Percentiles rank a stretch among this genome's conserved stretches.
Evolutionary conservation across 257 asterid species (phyloP).

Genomic region (Ajuga chamaepitys): DNA sequence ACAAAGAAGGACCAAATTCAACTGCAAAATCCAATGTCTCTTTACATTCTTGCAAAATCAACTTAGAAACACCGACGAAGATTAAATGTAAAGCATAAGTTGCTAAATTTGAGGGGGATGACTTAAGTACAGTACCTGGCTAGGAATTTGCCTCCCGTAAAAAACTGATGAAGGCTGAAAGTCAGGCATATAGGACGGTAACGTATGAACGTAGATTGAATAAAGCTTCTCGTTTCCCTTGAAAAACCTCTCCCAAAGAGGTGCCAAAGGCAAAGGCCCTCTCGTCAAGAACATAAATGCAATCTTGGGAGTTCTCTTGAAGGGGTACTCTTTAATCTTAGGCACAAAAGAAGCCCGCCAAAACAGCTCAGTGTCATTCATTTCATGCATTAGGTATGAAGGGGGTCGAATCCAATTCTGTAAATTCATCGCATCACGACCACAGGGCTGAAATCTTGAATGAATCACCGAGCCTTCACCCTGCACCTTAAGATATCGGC

Average conservation of each 20-base stretch:
- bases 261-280: conserved; percentile 82
- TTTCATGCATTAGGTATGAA: conserved; percentile 38
- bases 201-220: conserved; percentile 67
- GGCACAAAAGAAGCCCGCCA: conserved; percentile 83
- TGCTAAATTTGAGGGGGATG: background rate
- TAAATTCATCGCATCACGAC: conserved; percentile 29
- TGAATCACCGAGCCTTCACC: conserved; percentile 29
- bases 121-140: conserved; percentile 64
- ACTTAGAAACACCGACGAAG: background rate
- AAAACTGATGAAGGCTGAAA: conserved; percentile 62
- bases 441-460: conserved; percentile 41
- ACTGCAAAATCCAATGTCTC: background rate
- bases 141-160: conserved; percentile 71
- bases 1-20: background rate
- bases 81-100: background rate
- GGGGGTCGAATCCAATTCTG: conserved; percentile 58
- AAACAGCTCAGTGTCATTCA: conserved; percentile 71
- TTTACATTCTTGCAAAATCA: background rate
- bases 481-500: conserved; percentile 46
- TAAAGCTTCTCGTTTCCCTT: conserved; percentile 65
- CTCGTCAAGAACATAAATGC: conserved; percentile 94
- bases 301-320: conserved; percentile 63
- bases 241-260: conserved; percentile 82
- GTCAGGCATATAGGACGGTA: conserved; percentile 56
- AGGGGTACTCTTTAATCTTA: conserved; percentile 49